Percentiles rank a stretch among this genome's conserved stretches.
These are phyloP conservation scores for Neospermospora avenae DNA, from an alignment of 2,329 filamentous ascomycete genomes.

Conservation along the genomic window DNA sequence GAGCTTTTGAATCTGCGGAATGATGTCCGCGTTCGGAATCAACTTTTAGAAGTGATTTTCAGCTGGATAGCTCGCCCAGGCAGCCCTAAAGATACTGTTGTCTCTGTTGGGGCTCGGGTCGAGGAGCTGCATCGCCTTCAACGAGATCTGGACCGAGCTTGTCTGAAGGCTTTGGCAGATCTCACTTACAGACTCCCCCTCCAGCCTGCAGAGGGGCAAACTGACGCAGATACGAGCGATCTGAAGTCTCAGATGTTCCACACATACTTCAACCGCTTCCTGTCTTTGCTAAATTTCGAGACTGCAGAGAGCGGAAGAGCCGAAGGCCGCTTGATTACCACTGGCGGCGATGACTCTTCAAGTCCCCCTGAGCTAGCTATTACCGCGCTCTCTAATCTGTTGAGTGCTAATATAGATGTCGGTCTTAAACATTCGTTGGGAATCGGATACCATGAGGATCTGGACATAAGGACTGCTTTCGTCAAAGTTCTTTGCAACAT, in stretches of 20 bases:
- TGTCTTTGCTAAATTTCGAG: slow-evolving; percentile 62
- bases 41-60: slow-evolving; percentile 65
- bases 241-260: slow-evolving; percentile 70
- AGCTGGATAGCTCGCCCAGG: slow-evolving; percentile 64
- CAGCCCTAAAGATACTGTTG: slow-evolving; percentile 46
- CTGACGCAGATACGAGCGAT: slow-evolving; percentile 64
- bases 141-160: slow-evolving; percentile 63
- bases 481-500: slow-evolving; percentile 70
- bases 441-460: slow-evolving; percentile 68
- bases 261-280: slow-evolving; percentile 67
- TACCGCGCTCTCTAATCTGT: slow-evolving; percentile 63
- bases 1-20: slow-evolving; percentile 66
- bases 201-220: slow-evolving; percentile 62
- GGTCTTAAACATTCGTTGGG: slow-evolving; percentile 67
- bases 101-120: slow-evolving; percentile 42
- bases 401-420: slow-evolving; percentile 70
- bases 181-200: slow-evolving; percentile 64
- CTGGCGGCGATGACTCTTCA: slow-evolving; percentile 50
- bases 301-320: slow-evolving; percentile 42
- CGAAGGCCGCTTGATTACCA: slow-evolving; percentile 40
- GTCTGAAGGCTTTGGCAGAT: slow-evolving; percentile 61
- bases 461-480: slow-evolving; percentile 67
- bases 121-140: slow-evolving; percentile 59
- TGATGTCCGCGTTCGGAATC: slow-evolving; percentile 66
- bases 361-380: slow-evolving; percentile 62